phyloP scores from a whole-genome alignment of 2,329 filamentous ascomycete genomes.

The Dothistroma septosporum region DNA sequence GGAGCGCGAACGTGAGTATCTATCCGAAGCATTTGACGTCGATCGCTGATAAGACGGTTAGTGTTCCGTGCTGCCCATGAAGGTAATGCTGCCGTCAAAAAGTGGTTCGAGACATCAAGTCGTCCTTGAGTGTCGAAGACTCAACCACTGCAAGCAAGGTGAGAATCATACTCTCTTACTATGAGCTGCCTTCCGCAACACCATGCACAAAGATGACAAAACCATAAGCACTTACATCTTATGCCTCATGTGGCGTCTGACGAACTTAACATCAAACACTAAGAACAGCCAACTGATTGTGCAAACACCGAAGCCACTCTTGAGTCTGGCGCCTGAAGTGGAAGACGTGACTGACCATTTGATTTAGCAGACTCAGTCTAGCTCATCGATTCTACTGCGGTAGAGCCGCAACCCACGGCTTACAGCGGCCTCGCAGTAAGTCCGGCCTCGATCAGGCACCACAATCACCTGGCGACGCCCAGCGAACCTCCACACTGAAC shows the following conservation, averaged over 20 bases:
- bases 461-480: no score
- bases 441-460: no score
- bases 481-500: no score
- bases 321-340: not conserved
- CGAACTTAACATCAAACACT: not conserved
- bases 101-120: constrained; percentile 38
- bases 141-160: no score
- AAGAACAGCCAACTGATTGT: not conserved
- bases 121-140: not conserved
- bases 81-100: constrained; percentile 43
- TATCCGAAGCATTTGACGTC: constrained; percentile 38
- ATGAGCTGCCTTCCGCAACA: not conserved
- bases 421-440: no score
- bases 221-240: not conserved
- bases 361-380: no score
- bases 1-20: constrained; percentile 56
- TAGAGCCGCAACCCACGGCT: no score
- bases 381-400: no score
- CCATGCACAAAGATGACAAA: not conserved
- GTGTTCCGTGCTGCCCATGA: constrained; percentile 49
- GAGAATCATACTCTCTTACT: no score
- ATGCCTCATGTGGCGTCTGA: not conserved
- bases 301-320: not conserved
- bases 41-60: not conserved
- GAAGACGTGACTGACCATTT: not conserved